Conservation (phyloP, 176 grass and related monocot genomes). For the Bolboschoenus planiculmis region DNA sequence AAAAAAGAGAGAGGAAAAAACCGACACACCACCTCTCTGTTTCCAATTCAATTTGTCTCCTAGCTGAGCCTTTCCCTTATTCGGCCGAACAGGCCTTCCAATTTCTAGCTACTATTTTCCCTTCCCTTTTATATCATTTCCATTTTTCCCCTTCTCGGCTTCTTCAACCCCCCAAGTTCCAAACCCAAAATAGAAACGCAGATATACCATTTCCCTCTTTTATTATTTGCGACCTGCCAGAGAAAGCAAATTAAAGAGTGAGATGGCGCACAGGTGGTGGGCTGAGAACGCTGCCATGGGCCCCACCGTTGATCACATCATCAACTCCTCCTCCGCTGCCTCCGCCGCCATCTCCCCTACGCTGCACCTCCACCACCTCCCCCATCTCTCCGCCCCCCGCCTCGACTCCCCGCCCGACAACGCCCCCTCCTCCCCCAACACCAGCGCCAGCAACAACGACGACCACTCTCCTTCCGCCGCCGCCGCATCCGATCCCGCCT, state of each 20-base stretch:
- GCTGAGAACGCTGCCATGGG: conserved; percentile 35
- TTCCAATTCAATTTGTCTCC: too few species aligned
- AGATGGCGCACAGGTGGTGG: conserved; percentile 85
- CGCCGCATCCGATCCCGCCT: conserved; percentile 11
- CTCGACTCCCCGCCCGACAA: conserved; percentile 15
- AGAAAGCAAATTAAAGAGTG: neutral
- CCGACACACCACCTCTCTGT: too few species aligned
- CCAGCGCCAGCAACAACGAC: conserved; percentile 39
- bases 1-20: too few species aligned
- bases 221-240: too few species aligned
- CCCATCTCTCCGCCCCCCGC: conserved; percentile 32
- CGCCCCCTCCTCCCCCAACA: conserved; percentile 11
- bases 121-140: neutral
- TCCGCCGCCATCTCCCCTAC: too few species aligned
- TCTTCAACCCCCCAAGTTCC: neutral
- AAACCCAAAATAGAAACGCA: neutral
- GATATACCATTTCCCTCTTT: too few species aligned
- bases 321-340: too few species aligned
- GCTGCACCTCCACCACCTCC: conserved; percentile 39
- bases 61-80: too few species aligned
- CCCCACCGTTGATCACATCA: too few species aligned
- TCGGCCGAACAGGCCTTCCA: too few species aligned
- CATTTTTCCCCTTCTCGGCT: too few species aligned
- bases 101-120: too few species aligned
- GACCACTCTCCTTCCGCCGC: conserved; percentile 29